These are phyloP conservation scores for Boeremia lycopersici DNA, from an alignment of 2,329 filamentous ascomycete species.

Conservation along the genomic window DNA sequence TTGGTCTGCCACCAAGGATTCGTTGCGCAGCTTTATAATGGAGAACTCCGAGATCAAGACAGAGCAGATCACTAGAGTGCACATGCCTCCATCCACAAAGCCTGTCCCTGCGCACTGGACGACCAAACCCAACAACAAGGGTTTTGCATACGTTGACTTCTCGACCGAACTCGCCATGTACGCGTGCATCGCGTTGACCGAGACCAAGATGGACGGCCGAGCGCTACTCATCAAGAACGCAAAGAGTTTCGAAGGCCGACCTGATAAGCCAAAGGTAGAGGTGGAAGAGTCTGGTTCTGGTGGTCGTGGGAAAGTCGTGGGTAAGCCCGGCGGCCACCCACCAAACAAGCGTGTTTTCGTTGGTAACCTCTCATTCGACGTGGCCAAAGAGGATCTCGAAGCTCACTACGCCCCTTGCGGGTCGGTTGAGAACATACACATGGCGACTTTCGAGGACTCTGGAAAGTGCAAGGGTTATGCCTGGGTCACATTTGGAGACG, in stretches of 20 bases:
- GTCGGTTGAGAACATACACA: slow-evolving; percentile 77
- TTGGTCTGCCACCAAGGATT: slow-evolving; percentile 76
- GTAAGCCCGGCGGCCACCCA: slow-evolving; percentile 55
- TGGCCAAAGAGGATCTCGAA: slow-evolving; percentile 75
- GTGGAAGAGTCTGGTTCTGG: slow-evolving; percentile 25
- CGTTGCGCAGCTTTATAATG: slow-evolving; percentile 80
- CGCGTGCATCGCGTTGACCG: slow-evolving; percentile 83
- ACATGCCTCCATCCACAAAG: slow-evolving; percentile 68
- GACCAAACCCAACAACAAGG: slow-evolving; percentile 74
- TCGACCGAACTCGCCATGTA: slow-evolving; percentile 69
- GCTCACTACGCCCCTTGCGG: slow-evolving; percentile 87
- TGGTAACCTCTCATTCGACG: slow-evolving; percentile 60
- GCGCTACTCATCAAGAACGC: slow-evolving; percentile 92
- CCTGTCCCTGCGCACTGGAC: slow-evolving; percentile 47
- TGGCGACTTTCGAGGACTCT: slow-evolving; percentile 94
- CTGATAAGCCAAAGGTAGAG: slow-evolving; percentile 64
- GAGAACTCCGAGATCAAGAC: slow-evolving; percentile 64
- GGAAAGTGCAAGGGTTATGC: slow-evolving; percentile 98
- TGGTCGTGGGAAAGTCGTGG: slow-evolving; percentile 39
- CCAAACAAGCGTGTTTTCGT: slow-evolving; percentile 86
- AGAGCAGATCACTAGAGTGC: slow-evolving; percentile 79
- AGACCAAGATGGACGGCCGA: slow-evolving; percentile 76
- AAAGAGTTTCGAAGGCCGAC: slow-evolving; percentile 88
- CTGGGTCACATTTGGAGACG: slow-evolving; percentile 88
- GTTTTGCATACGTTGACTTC: slow-evolving; percentile 97